Evolutionary conservation across 2,329 filamentous ascomycete genomes (phyloP).

Genomic region (Phoma sp.): DNA sequence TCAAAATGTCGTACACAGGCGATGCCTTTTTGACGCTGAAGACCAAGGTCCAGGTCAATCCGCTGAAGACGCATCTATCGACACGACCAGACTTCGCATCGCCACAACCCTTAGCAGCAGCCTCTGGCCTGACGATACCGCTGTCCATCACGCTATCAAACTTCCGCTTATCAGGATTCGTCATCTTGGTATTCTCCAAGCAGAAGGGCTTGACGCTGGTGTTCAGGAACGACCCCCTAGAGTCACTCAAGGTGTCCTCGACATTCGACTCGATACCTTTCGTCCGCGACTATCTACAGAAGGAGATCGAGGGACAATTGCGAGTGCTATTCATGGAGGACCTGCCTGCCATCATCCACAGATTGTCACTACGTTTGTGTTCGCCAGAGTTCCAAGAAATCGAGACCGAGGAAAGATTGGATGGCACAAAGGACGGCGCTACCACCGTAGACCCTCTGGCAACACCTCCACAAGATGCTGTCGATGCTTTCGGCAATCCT

Average conservation of each 20-base stretch:
- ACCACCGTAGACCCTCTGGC: constrained; percentile 78
- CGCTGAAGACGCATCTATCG: constrained; percentile 91
- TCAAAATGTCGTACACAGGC: constrained; percentile 98
- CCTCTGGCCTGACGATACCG: constrained; percentile 94
- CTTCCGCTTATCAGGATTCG: constrained; percentile 94
- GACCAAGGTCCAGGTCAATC: constrained; percentile 96
- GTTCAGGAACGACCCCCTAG: constrained; percentile 96
- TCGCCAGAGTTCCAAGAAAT: constrained; percentile 81
- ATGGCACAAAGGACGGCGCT: constrained; percentile 58
- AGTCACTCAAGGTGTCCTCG: constrained; percentile 97
- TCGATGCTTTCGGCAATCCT: constrained; percentile 79
- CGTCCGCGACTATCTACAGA: constrained; percentile 94
- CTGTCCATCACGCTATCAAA: constrained; percentile 95
- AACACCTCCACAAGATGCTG: constrained; percentile 79
- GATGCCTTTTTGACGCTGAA: constrained; percentile 95
- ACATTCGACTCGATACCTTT: constrained; percentile 99
- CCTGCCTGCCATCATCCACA: constrained; percentile 92
- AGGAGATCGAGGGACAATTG: constrained; percentile 92
- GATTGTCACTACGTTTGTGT: constrained; percentile 85
- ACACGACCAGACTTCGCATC: constrained; percentile 93
- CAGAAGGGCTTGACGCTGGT: constrained; percentile 96
- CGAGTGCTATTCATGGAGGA: constrained; percentile 98
- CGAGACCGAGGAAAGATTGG: constrained; percentile 63
- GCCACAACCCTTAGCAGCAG: constrained; percentile 87
- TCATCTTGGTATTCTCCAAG: constrained; percentile 96